Evolutionary conservation across 257 asterid genomes (phyloP), one percentile per base, ranked within the genome.

Genomic region (Penstemon eatonii): DNA sequence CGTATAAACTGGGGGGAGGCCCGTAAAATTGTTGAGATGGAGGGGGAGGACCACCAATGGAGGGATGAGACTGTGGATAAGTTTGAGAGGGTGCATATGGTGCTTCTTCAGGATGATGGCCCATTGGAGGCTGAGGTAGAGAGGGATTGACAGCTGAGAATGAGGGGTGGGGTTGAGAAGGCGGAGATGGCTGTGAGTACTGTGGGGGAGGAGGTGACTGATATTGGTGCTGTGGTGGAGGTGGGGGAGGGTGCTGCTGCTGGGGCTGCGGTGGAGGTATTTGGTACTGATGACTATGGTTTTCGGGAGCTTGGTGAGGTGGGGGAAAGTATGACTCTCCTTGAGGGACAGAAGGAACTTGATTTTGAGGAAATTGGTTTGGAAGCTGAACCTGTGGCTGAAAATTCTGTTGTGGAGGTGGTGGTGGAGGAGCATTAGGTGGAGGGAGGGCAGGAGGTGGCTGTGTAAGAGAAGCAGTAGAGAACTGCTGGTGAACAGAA

Each of bases 71-170:
- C 66, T 82, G 79, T 10, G 84, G 77, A 82, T 85, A 93, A 45
- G 68, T 72, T 78, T 85, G 94, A 39, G 92, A 66, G 12, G 85
- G 86, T 56, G 69, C 53, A 73, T 85, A 84, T 43, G 79, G 69
- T 64, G 87, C 11, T 76, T 88, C 99, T 75, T 93, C 99, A 8
- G 84, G 85, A 65, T 81, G 96, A 75, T 84, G 94, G 49, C 83
- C 80, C 50, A 72, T 42, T 8, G 85, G 81, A 67, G 81, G 84
- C 69, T 74, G 96, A 58, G 85, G 84, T 68, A 79, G 85, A 15
- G 87, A 63, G 33, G 82, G 81, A 76, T 75, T 80, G 47, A 67
- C 59, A 56, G 86, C 40, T 8, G 86, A 62, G 67, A 78, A 78
- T 12, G 84, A 49, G 60, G 82, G 73, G 68, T 75, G 96, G 44